Percentiles rank a stretch among this genome's conserved stretches.
These are phyloP conservation scores for Colletotrichum sp. DNA, from an alignment of 2,329 filamentous ascomycete genomes.

Conservation along the genomic window DNA sequence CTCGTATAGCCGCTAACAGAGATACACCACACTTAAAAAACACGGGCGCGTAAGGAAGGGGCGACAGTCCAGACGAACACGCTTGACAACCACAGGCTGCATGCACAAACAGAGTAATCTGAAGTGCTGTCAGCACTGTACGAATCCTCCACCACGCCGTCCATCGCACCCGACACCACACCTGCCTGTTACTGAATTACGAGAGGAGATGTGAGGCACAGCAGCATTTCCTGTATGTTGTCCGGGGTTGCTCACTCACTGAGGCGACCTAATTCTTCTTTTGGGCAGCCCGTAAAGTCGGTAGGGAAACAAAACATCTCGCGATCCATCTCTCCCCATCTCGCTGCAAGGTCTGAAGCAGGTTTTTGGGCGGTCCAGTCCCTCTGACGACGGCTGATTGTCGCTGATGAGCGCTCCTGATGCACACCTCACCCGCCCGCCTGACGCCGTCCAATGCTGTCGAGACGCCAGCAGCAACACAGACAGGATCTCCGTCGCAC, in stretches of 20 bases:
- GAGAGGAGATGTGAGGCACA: not conserved
- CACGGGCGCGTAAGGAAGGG: not conserved
- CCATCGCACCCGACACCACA: not conserved
- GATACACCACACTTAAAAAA: not conserved
- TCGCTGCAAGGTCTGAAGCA: not conserved
- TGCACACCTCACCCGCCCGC: not conserved
- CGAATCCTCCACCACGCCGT: not conserved
- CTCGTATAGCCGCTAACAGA: slow-evolving; percentile 20
- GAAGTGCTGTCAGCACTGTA: not conserved
- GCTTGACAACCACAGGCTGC: not conserved
- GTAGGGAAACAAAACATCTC: not conserved
- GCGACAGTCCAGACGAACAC: not conserved
- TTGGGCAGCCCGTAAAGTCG: not conserved
- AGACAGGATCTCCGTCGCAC: slow-evolving; percentile 3
- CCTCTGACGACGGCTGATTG: not conserved
- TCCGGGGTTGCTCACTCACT: not conserved
- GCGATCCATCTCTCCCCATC: not conserved
- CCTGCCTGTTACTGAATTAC: not conserved
- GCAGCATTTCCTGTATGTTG: not conserved
- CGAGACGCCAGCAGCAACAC: slow-evolving; percentile 5
- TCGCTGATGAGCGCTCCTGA: not conserved
- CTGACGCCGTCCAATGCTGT: not conserved
- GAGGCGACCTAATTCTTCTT: not conserved
- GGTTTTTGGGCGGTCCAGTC: not conserved
- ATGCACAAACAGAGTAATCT: not conserved